Evolutionary conservation across 306 rosid species (phyloP).

Genomic region (Glycine latifolia): DNA sequence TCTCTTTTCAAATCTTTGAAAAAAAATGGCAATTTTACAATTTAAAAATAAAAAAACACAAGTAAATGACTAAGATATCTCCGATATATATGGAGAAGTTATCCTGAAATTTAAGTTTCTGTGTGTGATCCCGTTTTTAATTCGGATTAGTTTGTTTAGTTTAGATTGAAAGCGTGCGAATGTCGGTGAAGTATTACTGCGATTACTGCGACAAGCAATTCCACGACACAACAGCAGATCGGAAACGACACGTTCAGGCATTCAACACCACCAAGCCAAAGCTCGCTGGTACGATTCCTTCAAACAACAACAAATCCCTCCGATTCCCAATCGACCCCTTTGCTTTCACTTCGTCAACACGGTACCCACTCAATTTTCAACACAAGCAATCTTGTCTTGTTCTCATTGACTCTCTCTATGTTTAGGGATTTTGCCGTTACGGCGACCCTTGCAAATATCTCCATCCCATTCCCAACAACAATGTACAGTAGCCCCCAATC

Average conservation of each 20-base stretch:
- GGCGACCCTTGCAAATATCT: conserved; percentile 79
- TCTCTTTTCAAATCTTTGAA: no score
- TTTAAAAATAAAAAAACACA: no score
- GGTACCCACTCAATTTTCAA: conserved; percentile 50
- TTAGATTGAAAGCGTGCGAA: conserved; percentile 22
- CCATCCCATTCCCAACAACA: conserved; percentile 62
- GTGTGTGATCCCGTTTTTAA: no score
- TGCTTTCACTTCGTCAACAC: conserved; percentile 75
- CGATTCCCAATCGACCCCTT: conserved; percentile 42
- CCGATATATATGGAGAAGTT: no score
- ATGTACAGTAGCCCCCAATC: conserved; percentile 26
- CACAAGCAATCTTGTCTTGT: neutral
- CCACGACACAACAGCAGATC: conserved; percentile 72
- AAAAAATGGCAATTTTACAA: no score
- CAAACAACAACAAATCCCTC: conserved; percentile 39
- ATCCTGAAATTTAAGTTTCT: no score
- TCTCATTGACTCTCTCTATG: no score
- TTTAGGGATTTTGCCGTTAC: conserved; percentile 70
- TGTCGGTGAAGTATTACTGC: conserved; percentile 69
- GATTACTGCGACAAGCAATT: conserved; percentile 88
- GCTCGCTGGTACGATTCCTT: conserved; percentile 89
- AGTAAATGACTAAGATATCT: no score
- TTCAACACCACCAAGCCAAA: conserved; percentile 78
- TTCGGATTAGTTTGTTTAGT: no score
- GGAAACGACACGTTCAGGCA: conserved; percentile 76